phyloP scores from a whole-genome alignment of 345 rosid genomes.

The Lenwebbia sp. region DNA sequence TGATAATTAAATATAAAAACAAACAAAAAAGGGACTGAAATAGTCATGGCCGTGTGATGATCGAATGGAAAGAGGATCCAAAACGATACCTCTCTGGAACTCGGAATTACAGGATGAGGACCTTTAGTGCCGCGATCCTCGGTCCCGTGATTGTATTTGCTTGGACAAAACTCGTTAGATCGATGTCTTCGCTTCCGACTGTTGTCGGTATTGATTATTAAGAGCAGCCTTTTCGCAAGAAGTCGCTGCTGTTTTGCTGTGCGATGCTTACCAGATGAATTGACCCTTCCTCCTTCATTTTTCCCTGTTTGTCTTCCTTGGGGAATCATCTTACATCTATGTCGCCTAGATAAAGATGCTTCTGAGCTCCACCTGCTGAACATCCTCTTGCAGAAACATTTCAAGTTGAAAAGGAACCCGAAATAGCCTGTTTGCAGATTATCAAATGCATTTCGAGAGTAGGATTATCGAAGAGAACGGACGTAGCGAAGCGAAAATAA shows the following conservation, averaged over 20 bases:
- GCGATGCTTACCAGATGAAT: neutral
- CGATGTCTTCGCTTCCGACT: too few species aligned
- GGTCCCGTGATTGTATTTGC: too few species aligned
- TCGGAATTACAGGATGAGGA: too few species aligned
- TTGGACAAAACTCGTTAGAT: too few species aligned
- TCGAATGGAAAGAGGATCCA: neutral
- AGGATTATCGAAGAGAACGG: neutral
- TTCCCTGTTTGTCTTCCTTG: neutral
- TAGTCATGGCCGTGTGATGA: neutral
- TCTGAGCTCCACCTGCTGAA: neutral
- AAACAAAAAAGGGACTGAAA: too few species aligned
- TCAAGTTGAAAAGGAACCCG: neutral
- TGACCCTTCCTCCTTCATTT: neutral
- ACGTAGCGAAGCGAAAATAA: neutral
- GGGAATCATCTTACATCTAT: neutral
- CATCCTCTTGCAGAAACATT: neutral
- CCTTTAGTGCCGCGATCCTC: too few species aligned
- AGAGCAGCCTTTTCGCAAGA: too few species aligned
- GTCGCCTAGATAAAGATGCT: neutral
- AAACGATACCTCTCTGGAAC: neutral
- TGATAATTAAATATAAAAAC: too few species aligned
- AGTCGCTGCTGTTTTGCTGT: too few species aligned
- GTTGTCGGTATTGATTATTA: too few species aligned
- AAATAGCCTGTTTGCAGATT: neutral
- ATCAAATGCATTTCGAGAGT: neutral